phyloP scores from a whole-genome alignment of 2,329 filamentous ascomycete species.

The Meredithiella fracta region DNA sequence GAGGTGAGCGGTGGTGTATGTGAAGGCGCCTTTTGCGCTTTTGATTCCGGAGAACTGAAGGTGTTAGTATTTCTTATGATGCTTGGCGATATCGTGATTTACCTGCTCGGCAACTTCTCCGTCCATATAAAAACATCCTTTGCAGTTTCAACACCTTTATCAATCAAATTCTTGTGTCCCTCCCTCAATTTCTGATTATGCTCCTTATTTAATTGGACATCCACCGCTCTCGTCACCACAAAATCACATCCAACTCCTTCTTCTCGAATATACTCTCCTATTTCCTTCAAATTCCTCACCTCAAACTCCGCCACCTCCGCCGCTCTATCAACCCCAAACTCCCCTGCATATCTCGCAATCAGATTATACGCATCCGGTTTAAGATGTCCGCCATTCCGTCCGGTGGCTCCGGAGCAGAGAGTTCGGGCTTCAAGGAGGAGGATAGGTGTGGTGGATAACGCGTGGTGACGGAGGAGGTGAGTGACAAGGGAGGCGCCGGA shows the following conservation, averaged over 20 bases:
- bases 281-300: constrained; percentile 15
- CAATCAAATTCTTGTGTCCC: constrained; percentile 20
- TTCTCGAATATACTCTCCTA: constrained; percentile 23
- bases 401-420: constrained; percentile 24
- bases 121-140: constrained; percentile 8
- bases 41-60: constrained; percentile 22
- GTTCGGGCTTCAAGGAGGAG: constrained; percentile 22
- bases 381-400: constrained; percentile 21
- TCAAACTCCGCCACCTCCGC: constrained; percentile 18
- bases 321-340: constrained; percentile 16
- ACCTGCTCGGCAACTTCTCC: constrained; percentile 3
- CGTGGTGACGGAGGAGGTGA: constrained; percentile 21
- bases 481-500: constrained; percentile 29
- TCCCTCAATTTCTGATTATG: constrained; percentile 17
- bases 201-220: constrained; percentile 22
- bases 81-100: background rate
- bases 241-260: constrained; percentile 30
- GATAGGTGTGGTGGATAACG: constrained; percentile 16
- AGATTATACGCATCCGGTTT: constrained; percentile 16
- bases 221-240: constrained; percentile 24
- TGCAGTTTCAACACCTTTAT: constrained; percentile 19
- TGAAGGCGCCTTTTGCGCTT: constrained; percentile 21
- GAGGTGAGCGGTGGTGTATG: constrained; percentile 18
- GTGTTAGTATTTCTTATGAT: background rate
- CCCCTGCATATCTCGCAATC: constrained; percentile 14